Evolutionary conservation across 768 basidiomycete genomes (phyloP), one percentile per base, ranked within the genome.

Genomic region (Neoboletus magnificus): DNA sequence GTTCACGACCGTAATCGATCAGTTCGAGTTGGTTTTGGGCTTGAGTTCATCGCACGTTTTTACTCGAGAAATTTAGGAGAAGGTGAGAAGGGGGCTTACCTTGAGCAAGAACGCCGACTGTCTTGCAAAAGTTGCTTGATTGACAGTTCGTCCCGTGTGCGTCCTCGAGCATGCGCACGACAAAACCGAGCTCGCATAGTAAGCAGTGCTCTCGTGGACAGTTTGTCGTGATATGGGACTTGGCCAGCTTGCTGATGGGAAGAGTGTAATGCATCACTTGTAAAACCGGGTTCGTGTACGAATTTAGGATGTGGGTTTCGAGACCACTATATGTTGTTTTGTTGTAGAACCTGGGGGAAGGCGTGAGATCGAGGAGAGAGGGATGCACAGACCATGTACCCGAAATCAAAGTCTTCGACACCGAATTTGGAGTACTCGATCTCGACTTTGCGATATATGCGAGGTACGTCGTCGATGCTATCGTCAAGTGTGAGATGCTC

Each of bases 381-480:
- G 48, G 41, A 32, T 22, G 5, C 2, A 23, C 3, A 29, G 10
- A 39, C 33, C 13, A 69, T 80, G 53, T 68, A 93, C 94, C 82
- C 96, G 65, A 99, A 99, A 72, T 99, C 97, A 65, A 99, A 99
- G 71, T 99, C 96, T 68, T 98, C 96, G 18, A 98, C 92, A 5
- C 96, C 96, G 65, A 99, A 99, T 66, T 95, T 96, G 37, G 92
- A 95, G 69, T 99, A 99, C 71, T 95, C 93, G 65, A 99, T 99
- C 73, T 98, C 95, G 16, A 97, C 94, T 64, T 87, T 88, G 55
- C 90, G 85, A 70, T 97, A 99, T 57, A 85, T 80, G 52, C 80
- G 82, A 1, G 95, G 92, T 46, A 93, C 82, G 29, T 83, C 80
- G 36, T 80, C 83, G 29, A 76, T 77, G 20, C 71, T 74, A 49